These are phyloP conservation scores for Geotrichum europaeum DNA, from an alignment of 1,139 yeast genomes.

Conservation along the genomic window DNA sequence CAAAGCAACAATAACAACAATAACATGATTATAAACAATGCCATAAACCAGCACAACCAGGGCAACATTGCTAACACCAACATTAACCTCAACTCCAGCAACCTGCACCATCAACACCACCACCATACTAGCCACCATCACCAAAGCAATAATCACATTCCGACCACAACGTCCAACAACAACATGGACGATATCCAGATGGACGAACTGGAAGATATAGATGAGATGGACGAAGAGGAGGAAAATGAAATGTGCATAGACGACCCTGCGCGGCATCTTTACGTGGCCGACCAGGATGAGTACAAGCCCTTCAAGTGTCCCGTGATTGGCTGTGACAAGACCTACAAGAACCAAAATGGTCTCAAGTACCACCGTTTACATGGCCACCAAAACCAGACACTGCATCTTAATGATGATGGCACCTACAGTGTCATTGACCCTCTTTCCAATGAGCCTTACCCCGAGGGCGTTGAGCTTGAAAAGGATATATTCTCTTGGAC, in stretches of 20 bases:
- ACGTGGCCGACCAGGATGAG: constrained; percentile 87
- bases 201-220: constrained; percentile 1
- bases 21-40: not conserved
- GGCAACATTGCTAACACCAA: not conserved
- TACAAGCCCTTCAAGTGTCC: constrained; percentile 97
- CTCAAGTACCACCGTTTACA: constrained; percentile 90
- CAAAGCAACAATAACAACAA: not conserved
- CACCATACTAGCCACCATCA: not conserved
- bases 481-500: constrained; percentile 88
- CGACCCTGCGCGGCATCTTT: constrained; percentile 90
- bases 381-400: constrained; percentile 93
- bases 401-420: constrained; percentile 89
- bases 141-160: constrained; percentile 25
- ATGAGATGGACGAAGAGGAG: constrained; percentile 21
- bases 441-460: constrained; percentile 81
- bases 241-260: constrained; percentile 36
- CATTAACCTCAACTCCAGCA: not conserved
- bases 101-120: not conserved
- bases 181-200: constrained; percentile 13
- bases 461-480: constrained; percentile 86
- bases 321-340: constrained; percentile 95
- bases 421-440: constrained; percentile 91
- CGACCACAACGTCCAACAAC: constrained; percentile 28
- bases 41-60: not conserved
- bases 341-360: constrained; percentile 95